Base-by-base conservation (phyloP, 192 early-diverging fungal species). In the Coemansia biformis region DNA sequence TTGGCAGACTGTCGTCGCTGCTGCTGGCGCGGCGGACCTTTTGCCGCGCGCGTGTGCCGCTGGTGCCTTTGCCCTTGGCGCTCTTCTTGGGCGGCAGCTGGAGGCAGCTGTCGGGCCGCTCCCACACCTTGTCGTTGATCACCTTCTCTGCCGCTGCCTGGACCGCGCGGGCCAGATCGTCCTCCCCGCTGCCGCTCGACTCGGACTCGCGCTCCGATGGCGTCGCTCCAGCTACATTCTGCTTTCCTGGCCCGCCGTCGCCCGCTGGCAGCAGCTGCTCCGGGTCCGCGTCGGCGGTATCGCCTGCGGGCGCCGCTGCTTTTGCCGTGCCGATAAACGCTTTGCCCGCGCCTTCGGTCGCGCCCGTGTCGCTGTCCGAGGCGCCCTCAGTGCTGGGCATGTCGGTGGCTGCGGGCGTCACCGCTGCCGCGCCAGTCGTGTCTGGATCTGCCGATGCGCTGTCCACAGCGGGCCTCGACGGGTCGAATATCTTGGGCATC, bases 111-210 rank as follows among this genome's bases (percentile, higher is more conserved):
- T 40, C 38, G 14, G 67, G 67, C 9, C 59, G 59, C 6, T 71
- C 67, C 67, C 67, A 71, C 39, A 59, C 55, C 57, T 71, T 63
- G 56, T 63, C 67, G 46, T 59, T 63, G 21, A 71, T 61, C 17
- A 71, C 67, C 30, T 59, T 58, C 17, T 71, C 60, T 10, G 67
- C 67, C 2, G 67, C 67, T 2, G 67, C 60, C 8, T 43, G 50
- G 12, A 71, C 67, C n/a, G 67, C 67, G 9, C 60, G 33, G 13
- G 67, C 67, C 15, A 71, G 43, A 29, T 63, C 67, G 35, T 43
- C 54, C 30, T 71, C n/a, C n/a, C n/a, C 67, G 0, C 10, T 19
- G 18, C 37, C 16, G 29, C 40, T 43, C 5, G 57, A 53, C 2
- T 24, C 46, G 8, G 34, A 34, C 7, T 38, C 52, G 2, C 18